Conservation (phyloP, 352 stramenopile species). For the Globisporangium cystogenes region DNA sequence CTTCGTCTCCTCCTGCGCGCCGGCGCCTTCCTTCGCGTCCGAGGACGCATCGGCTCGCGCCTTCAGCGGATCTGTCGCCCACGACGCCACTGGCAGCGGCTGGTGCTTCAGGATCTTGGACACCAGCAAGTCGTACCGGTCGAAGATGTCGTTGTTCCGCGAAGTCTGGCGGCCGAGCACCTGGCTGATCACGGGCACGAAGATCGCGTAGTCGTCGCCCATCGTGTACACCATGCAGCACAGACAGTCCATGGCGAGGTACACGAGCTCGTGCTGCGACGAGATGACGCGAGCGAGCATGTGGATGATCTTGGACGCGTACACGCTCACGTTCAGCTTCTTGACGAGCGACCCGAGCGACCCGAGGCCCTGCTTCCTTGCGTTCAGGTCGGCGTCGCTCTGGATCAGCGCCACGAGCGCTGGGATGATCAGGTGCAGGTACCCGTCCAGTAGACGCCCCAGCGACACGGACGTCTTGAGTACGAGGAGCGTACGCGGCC, state of each 20-base stretch:
- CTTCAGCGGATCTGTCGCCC: conserved; percentile 70
- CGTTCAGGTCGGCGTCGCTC: conserved; percentile 77
- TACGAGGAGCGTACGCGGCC: conserved; percentile 70
- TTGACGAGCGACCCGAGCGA: conserved; percentile 84
- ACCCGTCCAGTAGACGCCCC: conserved; percentile 71
- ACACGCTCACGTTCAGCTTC: conserved; percentile 86
- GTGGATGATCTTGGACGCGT: conserved; percentile 88
- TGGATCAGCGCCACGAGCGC: conserved; percentile 79
- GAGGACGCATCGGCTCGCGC: conserved; percentile 23
- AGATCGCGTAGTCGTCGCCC: conserved; percentile 87
- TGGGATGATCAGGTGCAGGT: conserved; percentile 82
- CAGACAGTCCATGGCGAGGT: conserved; percentile 84
- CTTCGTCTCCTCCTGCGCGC: conserved; percentile 59
- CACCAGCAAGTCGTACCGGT: conserved; percentile 83
- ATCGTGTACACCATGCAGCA: conserved; percentile 89
- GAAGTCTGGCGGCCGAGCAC: conserved; percentile 68
- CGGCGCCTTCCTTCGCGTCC: conserved; percentile 29
- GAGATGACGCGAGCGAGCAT: conserved; percentile 84
- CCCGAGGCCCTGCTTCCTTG: conserved; percentile 71
- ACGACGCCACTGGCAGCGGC: conserved; percentile 74
- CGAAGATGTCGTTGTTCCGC: conserved; percentile 78
- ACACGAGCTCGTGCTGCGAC: conserved; percentile 75
- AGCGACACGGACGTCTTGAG: conserved; percentile 77
- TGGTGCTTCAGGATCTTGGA: conserved; percentile 88
- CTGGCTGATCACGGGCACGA: conserved; percentile 82